phyloP scores from a whole-genome alignment of 495 filamentous ascomycete genomes.

The Tetracladium setigerum region DNA sequence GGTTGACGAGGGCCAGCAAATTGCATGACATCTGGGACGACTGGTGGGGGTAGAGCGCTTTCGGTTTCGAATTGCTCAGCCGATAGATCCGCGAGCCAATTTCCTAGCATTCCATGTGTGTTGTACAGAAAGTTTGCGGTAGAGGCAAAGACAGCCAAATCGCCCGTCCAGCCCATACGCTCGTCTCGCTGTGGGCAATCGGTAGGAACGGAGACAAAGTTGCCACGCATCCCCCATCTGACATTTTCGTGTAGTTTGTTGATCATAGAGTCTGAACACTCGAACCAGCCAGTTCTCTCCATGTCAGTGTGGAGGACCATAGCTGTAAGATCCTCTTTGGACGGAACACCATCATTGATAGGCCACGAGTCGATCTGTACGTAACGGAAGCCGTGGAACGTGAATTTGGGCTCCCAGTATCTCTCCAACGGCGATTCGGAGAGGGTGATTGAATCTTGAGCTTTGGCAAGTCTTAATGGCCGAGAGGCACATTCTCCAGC shows the following conservation, averaged over 20 bases:
- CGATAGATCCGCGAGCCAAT: slow-evolving; percentile 34
- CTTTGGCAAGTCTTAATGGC: slow-evolving; percentile 39
- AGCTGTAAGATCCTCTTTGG: slow-evolving; percentile 29
- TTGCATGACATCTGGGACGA: slow-evolving; percentile 9
- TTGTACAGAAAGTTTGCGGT: slow-evolving; percentile 44
- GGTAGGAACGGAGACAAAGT: slow-evolving; percentile 45
- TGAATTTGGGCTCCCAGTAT: slow-evolving; percentile 38
- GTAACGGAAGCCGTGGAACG: slow-evolving; percentile 50
- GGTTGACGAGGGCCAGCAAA: slow-evolving; percentile 9
- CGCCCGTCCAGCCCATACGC: slow-evolving; percentile 48
- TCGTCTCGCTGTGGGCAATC: slow-evolving; percentile 52
- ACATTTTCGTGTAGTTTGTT: slow-evolving; percentile 44
- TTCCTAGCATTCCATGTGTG: slow-evolving; percentile 37
- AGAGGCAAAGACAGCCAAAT: slow-evolving; percentile 40
- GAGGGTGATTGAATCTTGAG: slow-evolving; percentile 34
- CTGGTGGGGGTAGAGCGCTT: slow-evolving; percentile 6
- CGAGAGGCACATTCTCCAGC: slow-evolving; percentile 40
- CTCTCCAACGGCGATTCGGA: slow-evolving; percentile 15
- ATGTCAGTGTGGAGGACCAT: slow-evolving; percentile 45
- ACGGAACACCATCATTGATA: slow-evolving; percentile 11
- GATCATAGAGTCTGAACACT: slow-evolving; percentile 37
- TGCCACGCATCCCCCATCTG: slow-evolving; percentile 44
- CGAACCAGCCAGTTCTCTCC: slow-evolving; percentile 36
- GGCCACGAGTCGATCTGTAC: slow-evolving; percentile 43
- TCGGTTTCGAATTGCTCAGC: slow-evolving; percentile 14